phyloP scores from a whole-genome alignment of 768 basidiomycete genomes.

The Suillus luteus region DNA sequence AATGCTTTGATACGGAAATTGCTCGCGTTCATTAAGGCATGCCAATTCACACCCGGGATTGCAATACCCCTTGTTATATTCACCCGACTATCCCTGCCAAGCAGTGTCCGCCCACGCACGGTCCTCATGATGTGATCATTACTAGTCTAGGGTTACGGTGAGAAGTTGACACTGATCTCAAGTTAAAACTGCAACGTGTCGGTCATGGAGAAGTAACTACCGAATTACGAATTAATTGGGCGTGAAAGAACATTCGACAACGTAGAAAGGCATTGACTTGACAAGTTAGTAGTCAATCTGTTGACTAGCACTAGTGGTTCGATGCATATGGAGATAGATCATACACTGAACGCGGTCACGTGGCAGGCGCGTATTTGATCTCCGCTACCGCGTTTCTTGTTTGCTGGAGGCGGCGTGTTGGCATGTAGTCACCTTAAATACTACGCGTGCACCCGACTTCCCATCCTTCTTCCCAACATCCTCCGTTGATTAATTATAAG shows the following conservation, averaged over 20 bases:
- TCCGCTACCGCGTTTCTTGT: constrained; percentile 29
- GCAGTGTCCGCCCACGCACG: background rate
- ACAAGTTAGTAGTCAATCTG: background rate
- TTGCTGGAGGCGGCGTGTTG: constrained; percentile 20
- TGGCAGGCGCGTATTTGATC: constrained; percentile 27
- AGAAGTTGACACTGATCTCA: background rate
- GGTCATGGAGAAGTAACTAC: background rate
- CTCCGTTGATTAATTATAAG: background rate
- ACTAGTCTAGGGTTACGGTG: constrained; percentile 1
- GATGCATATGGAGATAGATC: constrained; percentile 15
- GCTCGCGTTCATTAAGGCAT: constrained; percentile 6
- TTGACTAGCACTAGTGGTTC: background rate
- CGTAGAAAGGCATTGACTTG: background rate
- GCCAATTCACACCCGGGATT: background rate
- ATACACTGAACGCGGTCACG: constrained; percentile 29
- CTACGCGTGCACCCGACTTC: constrained; percentile 19
- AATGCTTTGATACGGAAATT: background rate
- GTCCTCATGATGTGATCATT: background rate
- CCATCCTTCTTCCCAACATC: constrained; percentile 3
- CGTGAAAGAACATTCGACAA: background rate
- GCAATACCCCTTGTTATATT: background rate
- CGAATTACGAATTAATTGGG: background rate
- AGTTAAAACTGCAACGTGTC: background rate
- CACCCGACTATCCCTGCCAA: background rate
- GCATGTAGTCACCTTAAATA: constrained; percentile 26